phyloP scores from a whole-genome alignment of 495 filamentous ascomycete species.

The Xylaria curta region DNA sequence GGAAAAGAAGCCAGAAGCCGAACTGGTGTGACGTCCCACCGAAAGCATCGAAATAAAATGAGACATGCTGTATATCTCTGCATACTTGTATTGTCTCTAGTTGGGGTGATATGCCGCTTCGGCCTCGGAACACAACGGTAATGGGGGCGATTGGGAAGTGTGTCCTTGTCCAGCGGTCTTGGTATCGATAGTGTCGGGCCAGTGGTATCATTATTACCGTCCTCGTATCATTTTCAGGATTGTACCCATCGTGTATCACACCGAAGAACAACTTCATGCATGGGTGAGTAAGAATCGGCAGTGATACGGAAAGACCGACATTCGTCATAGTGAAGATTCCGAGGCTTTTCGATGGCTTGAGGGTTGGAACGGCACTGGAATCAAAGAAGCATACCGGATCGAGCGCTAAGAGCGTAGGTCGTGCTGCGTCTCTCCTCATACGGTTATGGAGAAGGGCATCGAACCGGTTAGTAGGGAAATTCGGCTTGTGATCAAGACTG shows the following conservation, averaged over 20 bases:
- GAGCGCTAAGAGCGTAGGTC: constrained; percentile 27
- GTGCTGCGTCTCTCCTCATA: constrained; percentile 5
- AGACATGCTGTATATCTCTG: constrained; percentile 25
- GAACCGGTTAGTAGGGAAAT: constrained; percentile 23
- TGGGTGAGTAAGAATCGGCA: constrained; percentile 21
- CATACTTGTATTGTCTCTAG: constrained; percentile 23
- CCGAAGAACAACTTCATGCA: constrained; percentile 19
- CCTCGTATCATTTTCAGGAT: background rate
- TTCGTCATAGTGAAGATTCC: constrained; percentile 28
- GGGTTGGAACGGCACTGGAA: constrained; percentile 14
- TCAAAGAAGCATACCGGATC: constrained; percentile 28
- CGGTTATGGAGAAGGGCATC: background rate
- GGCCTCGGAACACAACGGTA: constrained; percentile 8
- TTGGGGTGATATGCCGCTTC: background rate
- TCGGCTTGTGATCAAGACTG: constrained; percentile 5
- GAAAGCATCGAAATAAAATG: constrained; percentile 28
- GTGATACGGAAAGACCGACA: constrained; percentile 26
- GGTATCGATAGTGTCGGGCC: constrained; percentile 10
- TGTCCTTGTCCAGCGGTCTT: constrained; percentile 24
- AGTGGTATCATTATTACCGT: constrained; percentile 26
- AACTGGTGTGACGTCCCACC: constrained; percentile 25
- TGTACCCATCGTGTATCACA: constrained; percentile 18
- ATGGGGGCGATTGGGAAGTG: constrained; percentile 26
- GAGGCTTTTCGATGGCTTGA: constrained; percentile 6
- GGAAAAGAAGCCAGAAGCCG: constrained; percentile 28